phyloP scores from a whole-genome alignment of 2,329 filamentous ascomycete species.

The Monosporascus sp. region DNA sequence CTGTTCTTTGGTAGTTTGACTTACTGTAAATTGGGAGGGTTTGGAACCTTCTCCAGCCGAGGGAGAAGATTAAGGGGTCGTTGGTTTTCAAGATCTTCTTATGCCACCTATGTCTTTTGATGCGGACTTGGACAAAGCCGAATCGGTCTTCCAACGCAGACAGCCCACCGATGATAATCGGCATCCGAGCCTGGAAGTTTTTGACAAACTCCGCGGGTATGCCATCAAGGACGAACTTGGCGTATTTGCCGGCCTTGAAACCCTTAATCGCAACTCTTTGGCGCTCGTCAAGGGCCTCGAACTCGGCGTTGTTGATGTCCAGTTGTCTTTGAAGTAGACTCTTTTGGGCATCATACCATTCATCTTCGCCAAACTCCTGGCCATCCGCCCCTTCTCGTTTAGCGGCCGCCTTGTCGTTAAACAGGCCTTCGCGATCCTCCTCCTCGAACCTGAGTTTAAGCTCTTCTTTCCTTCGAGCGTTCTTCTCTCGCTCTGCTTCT shows the following conservation, averaged over 20 bases:
- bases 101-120: constrained; percentile 98
- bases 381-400: constrained; percentile 62
- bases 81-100: constrained; percentile 99
- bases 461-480: constrained; percentile 90
- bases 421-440: constrained; percentile 93
- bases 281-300: constrained; percentile 77
- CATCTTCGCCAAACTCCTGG: constrained; percentile 90
- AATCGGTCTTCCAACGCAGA: constrained; percentile 92
- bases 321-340: constrained; percentile 90
- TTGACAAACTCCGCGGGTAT: constrained; percentile 87
- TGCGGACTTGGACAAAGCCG: constrained; percentile 89
- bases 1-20: neutral
- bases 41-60: constrained; percentile 96
- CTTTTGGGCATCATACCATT: constrained; percentile 98
- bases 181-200: constrained; percentile 75
- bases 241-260: constrained; percentile 87
- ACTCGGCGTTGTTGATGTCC: constrained; percentile 94
- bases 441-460: constrained; percentile 92
- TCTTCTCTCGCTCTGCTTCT: constrained; percentile 86
- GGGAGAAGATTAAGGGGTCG: constrained; percentile 92
- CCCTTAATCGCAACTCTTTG: constrained; percentile 85
- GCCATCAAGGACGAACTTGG: constrained; percentile 80
- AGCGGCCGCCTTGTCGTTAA: constrained; percentile 79
- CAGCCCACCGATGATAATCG: constrained; percentile 86
- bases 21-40: constrained; percentile 80